Percentiles rank a stretch among this genome's conserved stretches.
Conservation (phyloP, 768 basidiomycete genomes). For the Pholiota microspora region DNA sequence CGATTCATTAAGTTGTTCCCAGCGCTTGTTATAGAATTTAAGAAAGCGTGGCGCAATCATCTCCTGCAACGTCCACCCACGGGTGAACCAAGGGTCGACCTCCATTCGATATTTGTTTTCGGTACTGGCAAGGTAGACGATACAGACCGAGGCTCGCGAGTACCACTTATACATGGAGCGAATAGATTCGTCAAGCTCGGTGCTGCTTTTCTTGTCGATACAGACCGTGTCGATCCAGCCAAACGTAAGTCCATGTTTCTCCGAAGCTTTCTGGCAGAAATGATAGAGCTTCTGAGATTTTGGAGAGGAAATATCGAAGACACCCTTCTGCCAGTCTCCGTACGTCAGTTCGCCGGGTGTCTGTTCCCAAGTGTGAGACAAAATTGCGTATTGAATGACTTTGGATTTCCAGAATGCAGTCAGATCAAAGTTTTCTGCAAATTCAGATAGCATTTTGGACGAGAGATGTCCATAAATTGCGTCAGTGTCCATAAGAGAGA, state of each 20-base stretch:
- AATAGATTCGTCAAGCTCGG: conserved; percentile 4
- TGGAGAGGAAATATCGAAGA: background rate
- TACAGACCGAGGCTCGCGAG: background rate
- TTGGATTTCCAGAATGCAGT: background rate
- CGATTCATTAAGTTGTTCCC: background rate
- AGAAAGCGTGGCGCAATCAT: background rate
- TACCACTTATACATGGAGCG: conserved; percentile 7
- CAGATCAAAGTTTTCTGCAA: background rate
- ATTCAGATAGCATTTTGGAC: background rate
- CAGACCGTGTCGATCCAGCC: conserved; percentile 3
- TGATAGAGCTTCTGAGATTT: background rate
- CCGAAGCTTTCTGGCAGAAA: background rate
- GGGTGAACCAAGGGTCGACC: conserved; percentile 4
- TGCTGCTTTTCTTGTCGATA: conserved; percentile 3
- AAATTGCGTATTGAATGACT: background rate
- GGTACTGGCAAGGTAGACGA: conserved; percentile 1
- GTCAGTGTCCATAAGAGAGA: background rate
- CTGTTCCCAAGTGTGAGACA: background rate
- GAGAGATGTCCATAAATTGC: background rate
- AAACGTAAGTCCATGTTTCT: background rate
- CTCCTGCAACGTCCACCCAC: conserved; percentile 4
- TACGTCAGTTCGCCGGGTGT: background rate
- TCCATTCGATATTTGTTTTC: too few species aligned
- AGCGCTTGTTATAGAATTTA: background rate
- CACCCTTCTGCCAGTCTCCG: background rate